phyloP scores from a whole-genome alignment of 1,139 yeast genomes.

The Candida anutae region DNA sequence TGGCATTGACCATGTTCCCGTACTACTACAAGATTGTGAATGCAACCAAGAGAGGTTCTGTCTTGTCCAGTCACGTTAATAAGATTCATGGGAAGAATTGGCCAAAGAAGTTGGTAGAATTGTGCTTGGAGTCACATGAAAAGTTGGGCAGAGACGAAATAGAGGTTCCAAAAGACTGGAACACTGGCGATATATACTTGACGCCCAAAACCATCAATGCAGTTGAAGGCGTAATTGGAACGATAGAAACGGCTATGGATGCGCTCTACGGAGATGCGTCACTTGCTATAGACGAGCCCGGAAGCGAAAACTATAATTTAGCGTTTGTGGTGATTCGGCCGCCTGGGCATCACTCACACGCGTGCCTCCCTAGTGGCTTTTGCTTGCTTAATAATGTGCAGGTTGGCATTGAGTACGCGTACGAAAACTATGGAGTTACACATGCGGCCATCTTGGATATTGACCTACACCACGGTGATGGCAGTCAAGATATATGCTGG shows the following conservation, averaged over 20 bases:
- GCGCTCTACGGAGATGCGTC: slow-evolving; percentile 8
- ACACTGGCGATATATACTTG: slow-evolving; percentile 75
- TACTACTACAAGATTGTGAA: slow-evolving; percentile 47
- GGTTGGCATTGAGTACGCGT: slow-evolving; percentile 76
- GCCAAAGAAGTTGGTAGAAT: slow-evolving; percentile 53
- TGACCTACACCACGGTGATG: slow-evolving; percentile 91
- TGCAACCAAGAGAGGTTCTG: slow-evolving; percentile 39
- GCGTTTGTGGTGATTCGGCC: slow-evolving; percentile 72
- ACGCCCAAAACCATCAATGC: slow-evolving; percentile 65
- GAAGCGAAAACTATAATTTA: slow-evolving; percentile 34
- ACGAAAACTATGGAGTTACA: slow-evolving; percentile 53
- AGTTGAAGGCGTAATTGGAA: slow-evolving; percentile 72
- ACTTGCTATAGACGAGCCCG: background rate
- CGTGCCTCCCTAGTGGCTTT: slow-evolving; percentile 80
- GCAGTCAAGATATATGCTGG: slow-evolving; percentile 85
- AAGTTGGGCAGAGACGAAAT: slow-evolving; percentile 49
- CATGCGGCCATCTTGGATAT: slow-evolving; percentile 81
- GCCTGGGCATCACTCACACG: slow-evolving; percentile 90
- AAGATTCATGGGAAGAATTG: slow-evolving; percentile 72
- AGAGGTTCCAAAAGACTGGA: slow-evolving; percentile 81
- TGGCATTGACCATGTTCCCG: slow-evolving; percentile 68
- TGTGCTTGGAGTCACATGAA: slow-evolving; percentile 53
- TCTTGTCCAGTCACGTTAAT: slow-evolving; percentile 52
- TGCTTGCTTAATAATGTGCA: slow-evolving; percentile 80
- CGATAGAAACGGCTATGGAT: slow-evolving; percentile 70